These are phyloP conservation scores for Plantago coronopus DNA, from an alignment of 305 asterid species.

Conservation along the genomic window DNA sequence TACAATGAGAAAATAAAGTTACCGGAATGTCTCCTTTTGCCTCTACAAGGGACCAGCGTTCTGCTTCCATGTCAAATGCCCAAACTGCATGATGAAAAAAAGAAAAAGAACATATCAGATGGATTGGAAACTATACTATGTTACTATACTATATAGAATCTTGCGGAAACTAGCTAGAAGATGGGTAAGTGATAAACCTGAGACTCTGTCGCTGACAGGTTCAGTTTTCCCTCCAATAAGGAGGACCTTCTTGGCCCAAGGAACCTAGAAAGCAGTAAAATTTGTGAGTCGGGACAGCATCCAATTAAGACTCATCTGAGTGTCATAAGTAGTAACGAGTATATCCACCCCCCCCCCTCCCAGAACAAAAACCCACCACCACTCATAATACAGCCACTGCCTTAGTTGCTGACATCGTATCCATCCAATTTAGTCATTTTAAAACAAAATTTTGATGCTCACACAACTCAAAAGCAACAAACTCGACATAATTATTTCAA, in stretches of 20 bases:
- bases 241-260: constrained; percentile 96
- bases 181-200: constrained; percentile 50
- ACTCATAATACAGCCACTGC: too few relatives aligned
- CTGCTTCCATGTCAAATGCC: constrained; percentile 96
- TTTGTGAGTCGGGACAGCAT: constrained; percentile 10
- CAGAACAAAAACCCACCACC: too few relatives aligned
- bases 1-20: constrained; percentile 24
- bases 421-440: constrained; percentile 10
- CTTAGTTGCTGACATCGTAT: too few relatives aligned
- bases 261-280: constrained; percentile 49
- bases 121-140: too few relatives aligned
- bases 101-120: constrained; percentile 4
- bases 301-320: constrained; percentile 1
- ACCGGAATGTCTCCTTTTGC: constrained; percentile 98
- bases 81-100: constrained; percentile 54
- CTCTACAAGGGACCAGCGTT: constrained; percentile 89
- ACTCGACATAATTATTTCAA: neutral
- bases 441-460: neutral
- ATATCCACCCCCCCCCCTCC: too few relatives aligned
- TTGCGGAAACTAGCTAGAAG: constrained; percentile 14
- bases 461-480: constrained; percentile 12
- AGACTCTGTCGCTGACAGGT: constrained; percentile 73
- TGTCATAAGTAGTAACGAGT: constrained; percentile 16
- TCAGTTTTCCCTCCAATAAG: constrained; percentile 93
- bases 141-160: neutral